Evolutionary conservation across 2,329 filamentous ascomycete genomes (phyloP), one percentile per base, ranked within the genome.

Genomic region (Fusarium redolens): DNA sequence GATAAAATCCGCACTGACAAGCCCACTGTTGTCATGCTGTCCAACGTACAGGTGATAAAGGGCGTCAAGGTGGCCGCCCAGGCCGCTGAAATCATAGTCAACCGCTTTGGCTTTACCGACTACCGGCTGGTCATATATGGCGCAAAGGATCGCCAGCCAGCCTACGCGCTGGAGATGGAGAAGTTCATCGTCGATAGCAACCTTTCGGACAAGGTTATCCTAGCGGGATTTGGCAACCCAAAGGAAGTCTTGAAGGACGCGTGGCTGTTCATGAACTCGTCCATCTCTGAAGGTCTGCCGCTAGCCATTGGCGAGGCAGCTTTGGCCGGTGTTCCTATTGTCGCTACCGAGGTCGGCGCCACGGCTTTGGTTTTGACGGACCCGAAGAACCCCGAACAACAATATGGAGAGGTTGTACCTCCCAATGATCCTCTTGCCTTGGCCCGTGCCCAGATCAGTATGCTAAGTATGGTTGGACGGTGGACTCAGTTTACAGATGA

Each of bases 221-320:
- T 74, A 17, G 72, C 70, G 4, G 70, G 72, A n/a, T 73, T 73
- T 25, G 72, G 72, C 12, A 65, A 73, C 35, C 72, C 72, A 10
- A 74, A 69, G 17, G 67, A 69, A 33, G 70, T 74, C 0, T 61
- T 74, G 5, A 66, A 74, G 43, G 72, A 74, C 25, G 70, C 72
- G 5, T 74, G 71, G 71, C 54, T 74, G 18, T 74, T 74, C 15
- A 73, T 74, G 71, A 74, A 74, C 58, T 74, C 71, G 7, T 74
- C 70, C 10, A 74, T 73, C 38, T 74, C 71, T 1, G 71, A 74
- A 35, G 71, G 71, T 43, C 63, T 74, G 13, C 71, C 71, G 2
- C 45, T 74, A n/a, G 71, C 71, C 8, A 74, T 74, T 10, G 71
- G 71, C 5, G 71, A 73, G 28, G 71, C 71, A 14, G 71, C 71